Percentiles rank a stretch among this genome's conserved stretches.
phyloP scores from a whole-genome alignment of 2,329 filamentous ascomycete genomes.

The Xenoacremonium recifei region DNA sequence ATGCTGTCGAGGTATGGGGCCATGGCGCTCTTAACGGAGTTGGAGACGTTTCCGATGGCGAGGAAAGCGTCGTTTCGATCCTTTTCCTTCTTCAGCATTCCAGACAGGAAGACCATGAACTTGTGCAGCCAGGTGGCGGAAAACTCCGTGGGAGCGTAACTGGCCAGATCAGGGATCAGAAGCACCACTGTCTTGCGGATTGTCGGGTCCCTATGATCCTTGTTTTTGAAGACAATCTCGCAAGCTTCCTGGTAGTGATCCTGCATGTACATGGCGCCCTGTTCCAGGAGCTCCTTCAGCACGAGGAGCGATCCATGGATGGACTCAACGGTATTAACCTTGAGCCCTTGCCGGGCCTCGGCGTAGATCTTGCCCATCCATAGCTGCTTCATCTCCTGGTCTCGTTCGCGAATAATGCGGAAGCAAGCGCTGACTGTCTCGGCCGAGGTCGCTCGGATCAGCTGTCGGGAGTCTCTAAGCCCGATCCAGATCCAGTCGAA shows the following conservation, averaged over 20 bases:
- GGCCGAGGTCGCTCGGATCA: conserved; percentile 88
- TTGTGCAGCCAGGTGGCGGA: conserved; percentile 84
- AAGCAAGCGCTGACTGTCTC: conserved; percentile 95
- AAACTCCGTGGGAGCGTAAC: conserved; percentile 90
- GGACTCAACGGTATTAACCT: conserved; percentile 77
- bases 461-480: conserved; percentile 81
- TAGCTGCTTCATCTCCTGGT: conserved; percentile 78
- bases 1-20: conserved; percentile 94
- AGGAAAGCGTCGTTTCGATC: conserved; percentile 93
- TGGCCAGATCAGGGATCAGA: conserved; percentile 88
- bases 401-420: conserved; percentile 90
- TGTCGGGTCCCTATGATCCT: conserved; percentile 85
- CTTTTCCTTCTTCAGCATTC: conserved; percentile 91
- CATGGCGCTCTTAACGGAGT: conserved; percentile 93
- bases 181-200: conserved; percentile 88
- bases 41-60: conserved; percentile 93
- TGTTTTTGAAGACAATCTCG: conserved; percentile 88
- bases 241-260: conserved; percentile 89
- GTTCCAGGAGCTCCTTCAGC: conserved; percentile 86
- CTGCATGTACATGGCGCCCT: conserved; percentile 99
- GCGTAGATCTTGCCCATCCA: conserved; percentile 92
- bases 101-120: conserved; percentile 95
- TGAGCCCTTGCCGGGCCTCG: conserved; percentile 78
- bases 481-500: conserved; percentile 97
- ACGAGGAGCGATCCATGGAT: conserved; percentile 94